Evolutionary conservation across 108 stramenopile species (phyloP).

Genomic region (Fragilaria crotonensis): DNA sequence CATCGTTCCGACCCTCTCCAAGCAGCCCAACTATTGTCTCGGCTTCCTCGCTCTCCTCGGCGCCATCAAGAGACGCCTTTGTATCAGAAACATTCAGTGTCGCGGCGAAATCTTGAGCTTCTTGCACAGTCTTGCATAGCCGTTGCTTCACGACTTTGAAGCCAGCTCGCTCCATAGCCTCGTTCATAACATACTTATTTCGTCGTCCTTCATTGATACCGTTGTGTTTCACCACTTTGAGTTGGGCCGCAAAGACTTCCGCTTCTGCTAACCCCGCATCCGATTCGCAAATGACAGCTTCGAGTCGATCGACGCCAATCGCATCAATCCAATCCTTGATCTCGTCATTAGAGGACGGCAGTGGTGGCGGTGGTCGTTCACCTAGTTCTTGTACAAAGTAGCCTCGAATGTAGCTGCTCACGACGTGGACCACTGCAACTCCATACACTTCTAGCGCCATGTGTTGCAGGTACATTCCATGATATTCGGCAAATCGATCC

Average conservation of each 20-base stretch:
- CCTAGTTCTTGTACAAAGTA: slow-evolving; percentile 40
- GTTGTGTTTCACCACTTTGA: slow-evolving; percentile 50
- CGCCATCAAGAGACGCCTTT: slow-evolving; percentile 7
- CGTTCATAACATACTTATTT: slow-evolving; percentile 74
- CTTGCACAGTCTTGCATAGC: slow-evolving; percentile 48
- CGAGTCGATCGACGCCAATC: slow-evolving; percentile 38
- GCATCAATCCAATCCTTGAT: slow-evolving; percentile 33
- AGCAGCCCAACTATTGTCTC: not conserved
- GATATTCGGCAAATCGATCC: slow-evolving; percentile 76
- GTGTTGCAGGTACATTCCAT: slow-evolving; percentile 54
- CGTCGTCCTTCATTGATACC: slow-evolving; percentile 60
- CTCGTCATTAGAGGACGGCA: slow-evolving; percentile 35
- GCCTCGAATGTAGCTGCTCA: slow-evolving; percentile 55
- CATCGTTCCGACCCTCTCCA: slow-evolving; percentile 5
- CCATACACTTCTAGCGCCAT: slow-evolving; percentile 46
- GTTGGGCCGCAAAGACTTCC: slow-evolving; percentile 44
- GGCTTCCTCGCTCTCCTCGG: slow-evolving; percentile 3
- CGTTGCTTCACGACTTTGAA: slow-evolving; percentile 69
- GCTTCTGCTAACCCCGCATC: slow-evolving; percentile 78
- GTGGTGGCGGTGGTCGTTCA: slow-evolving; percentile 26
- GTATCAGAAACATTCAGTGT: slow-evolving; percentile 18
- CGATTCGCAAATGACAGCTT: slow-evolving; percentile 67
- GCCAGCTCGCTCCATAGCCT: slow-evolving; percentile 29
- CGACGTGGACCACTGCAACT: slow-evolving; percentile 45
- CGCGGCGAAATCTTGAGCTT: slow-evolving; percentile 64